These are phyloP conservation scores for Leucocoprinus birnbaumii DNA, from an alignment of 768 basidiomycete species.

Conservation along the genomic window DNA sequence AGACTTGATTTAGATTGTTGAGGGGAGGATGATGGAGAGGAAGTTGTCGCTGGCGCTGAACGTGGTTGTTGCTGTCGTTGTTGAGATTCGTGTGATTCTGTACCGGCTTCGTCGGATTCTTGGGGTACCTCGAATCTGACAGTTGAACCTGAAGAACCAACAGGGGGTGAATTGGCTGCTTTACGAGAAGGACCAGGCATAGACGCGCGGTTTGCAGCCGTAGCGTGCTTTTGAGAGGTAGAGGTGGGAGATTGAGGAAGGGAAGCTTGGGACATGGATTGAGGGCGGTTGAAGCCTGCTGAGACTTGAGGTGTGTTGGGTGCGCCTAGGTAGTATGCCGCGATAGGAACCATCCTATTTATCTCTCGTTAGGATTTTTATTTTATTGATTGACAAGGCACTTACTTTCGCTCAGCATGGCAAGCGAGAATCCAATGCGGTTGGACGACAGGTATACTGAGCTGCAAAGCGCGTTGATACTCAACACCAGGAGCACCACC, in stretches of 20 bases:
- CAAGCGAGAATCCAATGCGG: constrained; percentile 96
- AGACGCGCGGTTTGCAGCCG: constrained; percentile 55
- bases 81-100: too few relatives aligned
- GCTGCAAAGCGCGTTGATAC: constrained; percentile 92
- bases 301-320: constrained; percentile 41
- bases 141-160: constrained; percentile 13
- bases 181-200: constrained; percentile 59
- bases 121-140: constrained; percentile 47
- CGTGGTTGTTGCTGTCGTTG: constrained; percentile 16
- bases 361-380: neutral
- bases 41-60: constrained; percentile 15
- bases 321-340: constrained; percentile 76
- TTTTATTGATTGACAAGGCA: neutral
- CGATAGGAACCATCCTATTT: constrained; percentile 87
- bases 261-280: constrained; percentile 75
- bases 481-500: constrained; percentile 72
- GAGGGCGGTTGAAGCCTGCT: constrained; percentile 46
- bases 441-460: constrained; percentile 92
- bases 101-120: constrained; percentile 40
- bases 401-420: constrained; percentile 78
- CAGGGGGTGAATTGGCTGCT: constrained; percentile 26
- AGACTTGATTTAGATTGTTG: neutral
- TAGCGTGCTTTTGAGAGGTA: constrained; percentile 29
- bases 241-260: constrained; percentile 40
- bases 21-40: constrained; percentile 29